phyloP scores from a whole-genome alignment of 768 basidiomycete species.

The Cystofilobasidium macerans region DNA sequence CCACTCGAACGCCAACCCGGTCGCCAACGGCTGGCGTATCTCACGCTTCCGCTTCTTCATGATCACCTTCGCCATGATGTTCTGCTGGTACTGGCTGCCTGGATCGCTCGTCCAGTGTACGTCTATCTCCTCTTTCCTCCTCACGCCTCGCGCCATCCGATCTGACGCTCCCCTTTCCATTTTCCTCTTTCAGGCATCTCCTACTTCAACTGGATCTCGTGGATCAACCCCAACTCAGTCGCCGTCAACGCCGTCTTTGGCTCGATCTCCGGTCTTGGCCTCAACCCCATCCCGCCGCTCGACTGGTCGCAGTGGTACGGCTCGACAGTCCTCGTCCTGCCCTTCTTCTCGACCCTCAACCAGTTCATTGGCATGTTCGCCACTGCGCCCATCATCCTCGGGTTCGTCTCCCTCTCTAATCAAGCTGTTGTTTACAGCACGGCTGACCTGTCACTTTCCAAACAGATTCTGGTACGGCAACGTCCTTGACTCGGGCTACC shows the following conservation, averaged over 20 bases:
- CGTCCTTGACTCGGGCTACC: conserved; percentile 34
- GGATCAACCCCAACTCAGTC: conserved; percentile 40
- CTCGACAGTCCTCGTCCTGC: conserved; percentile 34
- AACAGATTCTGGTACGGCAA: conserved; percentile 25
- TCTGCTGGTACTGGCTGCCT: conserved; percentile 37
- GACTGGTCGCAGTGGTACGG: conserved; percentile 37
- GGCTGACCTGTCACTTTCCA: conserved; percentile 14
- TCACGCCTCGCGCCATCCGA: background rate
- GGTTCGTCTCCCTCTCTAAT: background rate
- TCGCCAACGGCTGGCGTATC: conserved; percentile 33
- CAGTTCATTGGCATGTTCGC: conserved; percentile 37
- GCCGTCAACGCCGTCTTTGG: conserved; percentile 36
- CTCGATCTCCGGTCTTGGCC: conserved; percentile 32
- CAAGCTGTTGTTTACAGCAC: background rate
- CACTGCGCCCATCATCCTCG: conserved; percentile 28
- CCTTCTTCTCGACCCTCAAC: conserved; percentile 41
- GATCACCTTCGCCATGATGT: conserved; percentile 26
- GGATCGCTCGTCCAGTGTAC: conserved; percentile 15
- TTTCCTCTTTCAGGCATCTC: conserved; percentile 28
- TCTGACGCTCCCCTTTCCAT: background rate
- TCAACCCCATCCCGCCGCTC: conserved; percentile 40
- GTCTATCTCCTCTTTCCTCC: background rate
- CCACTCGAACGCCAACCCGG: conserved; percentile 26
- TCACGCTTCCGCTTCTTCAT: conserved; percentile 24
- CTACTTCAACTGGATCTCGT: conserved; percentile 33